These are phyloP conservation scores for Hyaloscypha bicolor DNA, from an alignment of 495 filamentous ascomycete species.

Conservation along the genomic window DNA sequence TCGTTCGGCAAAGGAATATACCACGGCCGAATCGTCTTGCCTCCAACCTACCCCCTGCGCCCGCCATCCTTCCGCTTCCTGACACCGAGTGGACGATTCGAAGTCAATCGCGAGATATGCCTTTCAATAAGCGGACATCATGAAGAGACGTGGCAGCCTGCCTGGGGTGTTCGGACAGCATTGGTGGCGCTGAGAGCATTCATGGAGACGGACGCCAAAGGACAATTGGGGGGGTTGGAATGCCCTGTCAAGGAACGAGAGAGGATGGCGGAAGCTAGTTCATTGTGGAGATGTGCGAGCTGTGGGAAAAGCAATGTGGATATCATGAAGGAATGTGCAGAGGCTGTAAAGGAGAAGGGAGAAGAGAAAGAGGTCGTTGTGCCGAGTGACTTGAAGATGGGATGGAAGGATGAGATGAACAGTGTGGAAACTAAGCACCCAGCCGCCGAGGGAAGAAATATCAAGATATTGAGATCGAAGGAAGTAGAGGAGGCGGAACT, in stretches of 20 bases:
- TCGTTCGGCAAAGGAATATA: slow-evolving; percentile 82
- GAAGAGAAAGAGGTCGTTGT: slow-evolving; percentile 47
- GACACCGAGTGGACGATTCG: slow-evolving; percentile 90
- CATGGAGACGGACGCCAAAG: slow-evolving; percentile 72
- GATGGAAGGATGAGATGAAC: slow-evolving; percentile 53
- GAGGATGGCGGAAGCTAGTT: slow-evolving; percentile 64
- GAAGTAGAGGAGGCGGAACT: slow-evolving; percentile 39
- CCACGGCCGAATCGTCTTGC: slow-evolving; percentile 93
- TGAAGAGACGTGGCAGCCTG: slow-evolving; percentile 97
- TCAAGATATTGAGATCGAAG: background rate
- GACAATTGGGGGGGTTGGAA: slow-evolving; percentile 90
- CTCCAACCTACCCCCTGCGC: slow-evolving; percentile 82
- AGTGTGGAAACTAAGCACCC: slow-evolving; percentile 28
- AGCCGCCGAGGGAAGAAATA: background rate
- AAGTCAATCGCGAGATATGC: slow-evolving; percentile 96
- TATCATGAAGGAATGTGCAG: slow-evolving; percentile 69
- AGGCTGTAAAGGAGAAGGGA: slow-evolving; percentile 50
- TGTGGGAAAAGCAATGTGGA: slow-evolving; percentile 72
- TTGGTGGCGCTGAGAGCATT: slow-evolving; percentile 66
- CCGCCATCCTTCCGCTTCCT: slow-evolving; percentile 94
- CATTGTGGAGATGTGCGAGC: slow-evolving; percentile 61
- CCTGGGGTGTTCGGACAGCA: slow-evolving; percentile 88
- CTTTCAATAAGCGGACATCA: slow-evolving; percentile 91
- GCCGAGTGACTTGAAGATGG: slow-evolving; percentile 61
- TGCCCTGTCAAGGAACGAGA: slow-evolving; percentile 61